Evolutionary conservation across 1,139 yeast genomes (phyloP).

Genomic region (Candida labiduridarum): DNA sequence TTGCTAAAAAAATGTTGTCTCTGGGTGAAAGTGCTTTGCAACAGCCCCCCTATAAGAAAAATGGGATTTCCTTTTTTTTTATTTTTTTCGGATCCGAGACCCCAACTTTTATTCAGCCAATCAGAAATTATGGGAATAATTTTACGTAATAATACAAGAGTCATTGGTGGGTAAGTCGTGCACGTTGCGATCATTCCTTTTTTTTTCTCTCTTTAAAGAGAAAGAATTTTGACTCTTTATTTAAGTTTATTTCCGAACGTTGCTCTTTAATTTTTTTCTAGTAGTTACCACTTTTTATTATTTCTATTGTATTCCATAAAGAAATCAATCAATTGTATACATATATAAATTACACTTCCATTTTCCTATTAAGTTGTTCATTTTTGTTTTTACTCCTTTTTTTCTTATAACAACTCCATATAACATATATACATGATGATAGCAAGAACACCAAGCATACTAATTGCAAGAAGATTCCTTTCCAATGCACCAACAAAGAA

Average conservation of each 20-base stretch:
- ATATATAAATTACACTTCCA: not conserved
- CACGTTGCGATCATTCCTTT: not conserved
- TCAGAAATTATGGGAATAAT: not conserved
- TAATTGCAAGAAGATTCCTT: slow-evolving; percentile 11
- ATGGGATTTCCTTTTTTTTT: not conserved
- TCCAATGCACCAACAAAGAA: slow-evolving; percentile 19
- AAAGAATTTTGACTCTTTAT: not conserved
- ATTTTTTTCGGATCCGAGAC: slow-evolving; percentile 4
- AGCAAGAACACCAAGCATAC: slow-evolving; percentile 10
- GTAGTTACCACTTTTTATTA: not conserved
- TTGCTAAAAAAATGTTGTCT: no score
- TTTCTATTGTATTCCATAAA: not conserved
- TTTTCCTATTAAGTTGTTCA: not conserved
- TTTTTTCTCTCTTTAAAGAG: not conserved
- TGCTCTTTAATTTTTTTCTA: no score
- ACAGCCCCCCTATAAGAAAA: not conserved
- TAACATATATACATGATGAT: slow-evolving; percentile 8
- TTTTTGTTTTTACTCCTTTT: no score
- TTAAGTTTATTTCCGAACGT: no score
- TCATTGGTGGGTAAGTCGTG: slow-evolving; percentile 2
- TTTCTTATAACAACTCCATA: not conserved
- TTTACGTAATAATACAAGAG: slow-evolving; percentile 5
- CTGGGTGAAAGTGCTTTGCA: no score
- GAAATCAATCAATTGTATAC: no score
- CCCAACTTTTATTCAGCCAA: not conserved